Percentiles rank a stretch among this genome's conserved stretches.
Evolutionary conservation across 805 yeast genomes (phyloP).

Genomic region (Kazachstania psychrophila): DNA sequence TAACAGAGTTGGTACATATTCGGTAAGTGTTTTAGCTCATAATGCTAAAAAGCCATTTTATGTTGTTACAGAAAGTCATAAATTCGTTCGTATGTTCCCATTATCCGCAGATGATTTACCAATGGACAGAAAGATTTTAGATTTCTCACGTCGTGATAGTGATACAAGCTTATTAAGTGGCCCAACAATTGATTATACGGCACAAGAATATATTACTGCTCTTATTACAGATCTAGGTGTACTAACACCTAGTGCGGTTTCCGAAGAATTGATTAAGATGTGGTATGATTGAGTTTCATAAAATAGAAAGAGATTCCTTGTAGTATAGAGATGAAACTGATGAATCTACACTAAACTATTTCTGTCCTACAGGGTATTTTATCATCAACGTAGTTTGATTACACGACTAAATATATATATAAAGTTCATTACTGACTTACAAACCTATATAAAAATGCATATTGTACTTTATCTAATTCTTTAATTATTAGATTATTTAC

Average conservation of each 20-base stretch:
- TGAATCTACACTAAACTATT: neutral
- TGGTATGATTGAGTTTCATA: conserved; percentile 67
- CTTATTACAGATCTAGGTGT: conserved; percentile 94
- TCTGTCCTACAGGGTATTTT: too few relatives aligned
- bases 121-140: conserved; percentile 39
- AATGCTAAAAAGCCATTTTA: conserved; percentile 87
- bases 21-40: conserved; percentile 85
- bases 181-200: conserved; percentile 82
- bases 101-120: conserved; percentile 88
- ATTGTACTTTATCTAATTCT: too few relatives aligned
- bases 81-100: conserved; percentile 93
- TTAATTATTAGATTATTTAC: too few relatives aligned
- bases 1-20: conserved; percentile 90
- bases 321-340: neutral
- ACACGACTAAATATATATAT: neutral
- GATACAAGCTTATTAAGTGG: conserved; percentile 32
- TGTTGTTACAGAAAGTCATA: conserved; percentile 90
- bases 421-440: too few relatives aligned
- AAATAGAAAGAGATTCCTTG: neutral
- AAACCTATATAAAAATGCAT: too few relatives aligned
- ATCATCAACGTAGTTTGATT: too few relatives aligned
- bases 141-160: conserved; percentile 30
- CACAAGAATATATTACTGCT: conserved; percentile 92
- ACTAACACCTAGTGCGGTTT: conserved; percentile 92
- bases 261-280: conserved; percentile 96